Conservation (phyloP, 352 stramenopile genomes). For the Phytophthora palmivora region DNA sequence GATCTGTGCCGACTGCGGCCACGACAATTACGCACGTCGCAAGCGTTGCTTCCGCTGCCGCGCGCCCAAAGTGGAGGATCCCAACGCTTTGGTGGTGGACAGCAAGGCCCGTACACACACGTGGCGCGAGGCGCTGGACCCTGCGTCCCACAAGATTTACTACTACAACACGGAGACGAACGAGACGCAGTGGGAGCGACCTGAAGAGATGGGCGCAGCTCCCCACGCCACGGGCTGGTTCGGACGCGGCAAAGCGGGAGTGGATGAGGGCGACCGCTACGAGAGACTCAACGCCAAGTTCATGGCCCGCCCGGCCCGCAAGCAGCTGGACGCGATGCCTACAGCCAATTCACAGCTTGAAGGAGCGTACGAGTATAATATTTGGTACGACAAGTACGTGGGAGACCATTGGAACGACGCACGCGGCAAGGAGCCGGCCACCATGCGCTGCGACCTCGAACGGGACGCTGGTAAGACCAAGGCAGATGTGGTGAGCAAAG, state of each 20-base stretch:
- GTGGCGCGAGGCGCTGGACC: conserved; percentile 93
- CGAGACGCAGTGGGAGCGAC: conserved; percentile 91
- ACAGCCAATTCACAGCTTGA: conserved; percentile 89
- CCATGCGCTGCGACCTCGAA: conserved; percentile 87
- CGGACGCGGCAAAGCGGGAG: conserved; percentile 87
- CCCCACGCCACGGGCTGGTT: conserved; percentile 94
- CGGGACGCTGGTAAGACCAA: conserved; percentile 92
- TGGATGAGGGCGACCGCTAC: conserved; percentile 74
- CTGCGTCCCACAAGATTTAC: conserved; percentile 91
- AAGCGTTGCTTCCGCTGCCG: conserved; percentile 85
- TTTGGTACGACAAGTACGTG: conserved; percentile 95
- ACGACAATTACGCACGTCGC: conserved; percentile 88
- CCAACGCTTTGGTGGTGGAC: conserved; percentile 65
- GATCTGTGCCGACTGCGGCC: conserved; percentile 81
- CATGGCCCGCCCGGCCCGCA: conserved; percentile 83
- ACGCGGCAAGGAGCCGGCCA: conserved; percentile 84
- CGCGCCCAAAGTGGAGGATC: conserved; percentile 68
- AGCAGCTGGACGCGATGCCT: conserved; percentile 92
- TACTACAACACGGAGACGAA: conserved; percentile 93
- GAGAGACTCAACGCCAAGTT: conserved; percentile 88
- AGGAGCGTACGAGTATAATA: conserved; percentile 95
- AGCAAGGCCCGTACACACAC: conserved; percentile 57
- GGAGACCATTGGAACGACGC: conserved; percentile 91
- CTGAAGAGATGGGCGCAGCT: conserved; percentile 91
- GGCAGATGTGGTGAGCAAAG: conserved; percentile 86